These are phyloP conservation scores for Syzygium aqueum DNA, from an alignment of 345 rosid genomes.

Conservation along the genomic window DNA sequence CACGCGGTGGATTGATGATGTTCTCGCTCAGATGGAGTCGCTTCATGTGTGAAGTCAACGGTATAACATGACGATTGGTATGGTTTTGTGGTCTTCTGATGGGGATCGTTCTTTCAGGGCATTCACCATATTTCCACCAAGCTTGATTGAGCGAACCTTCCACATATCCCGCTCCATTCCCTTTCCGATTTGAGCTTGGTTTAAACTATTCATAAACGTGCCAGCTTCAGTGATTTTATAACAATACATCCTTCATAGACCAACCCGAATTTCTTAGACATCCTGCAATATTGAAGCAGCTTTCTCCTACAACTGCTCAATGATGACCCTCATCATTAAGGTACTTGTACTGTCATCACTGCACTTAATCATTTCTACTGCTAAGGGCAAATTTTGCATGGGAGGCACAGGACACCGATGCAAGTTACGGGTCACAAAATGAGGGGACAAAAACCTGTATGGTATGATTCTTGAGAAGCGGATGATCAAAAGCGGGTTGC, in stretches of 20 bases:
- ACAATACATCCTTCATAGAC: not conserved
- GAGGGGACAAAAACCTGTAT: conserved; percentile 1
- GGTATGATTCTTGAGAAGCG: conserved; percentile 10
- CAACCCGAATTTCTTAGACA: not conserved
- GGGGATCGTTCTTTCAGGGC: not conserved
- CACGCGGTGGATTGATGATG: not conserved
- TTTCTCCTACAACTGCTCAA: not conserved
- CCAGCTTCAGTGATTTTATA: not conserved
- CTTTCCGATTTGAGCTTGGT: not conserved
- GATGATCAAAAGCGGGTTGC: conserved; percentile 20
- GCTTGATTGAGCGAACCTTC: not conserved
- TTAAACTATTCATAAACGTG: not conserved
- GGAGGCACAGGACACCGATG: not conserved
- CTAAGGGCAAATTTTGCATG: not conserved
- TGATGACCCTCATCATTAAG: not conserved
- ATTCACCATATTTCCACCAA: not conserved
- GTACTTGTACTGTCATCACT: not conserved
- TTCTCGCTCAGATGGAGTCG: not conserved
- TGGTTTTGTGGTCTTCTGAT: not conserved
- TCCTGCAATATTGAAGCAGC: not conserved
- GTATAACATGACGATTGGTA: not conserved
- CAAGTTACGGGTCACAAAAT: conserved; percentile 1
- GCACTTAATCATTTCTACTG: not conserved
- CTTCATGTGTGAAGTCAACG: not conserved
- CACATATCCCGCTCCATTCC: not conserved